phyloP scores from a whole-genome alignment of 1,139 yeast species.

The Pichia terricola region DNA sequence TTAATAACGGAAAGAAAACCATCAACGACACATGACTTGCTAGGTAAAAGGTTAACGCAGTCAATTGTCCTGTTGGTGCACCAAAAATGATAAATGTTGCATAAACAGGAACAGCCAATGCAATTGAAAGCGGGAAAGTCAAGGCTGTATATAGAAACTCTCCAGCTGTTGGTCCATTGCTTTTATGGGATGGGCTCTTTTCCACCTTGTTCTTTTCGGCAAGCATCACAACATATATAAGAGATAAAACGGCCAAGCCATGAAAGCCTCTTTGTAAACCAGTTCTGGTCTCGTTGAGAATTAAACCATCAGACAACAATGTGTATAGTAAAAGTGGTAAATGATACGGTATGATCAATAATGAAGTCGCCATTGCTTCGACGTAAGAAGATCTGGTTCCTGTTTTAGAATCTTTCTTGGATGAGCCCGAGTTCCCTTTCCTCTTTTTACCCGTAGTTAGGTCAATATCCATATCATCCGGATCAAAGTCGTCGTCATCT shows the following conservation, averaged over 20 bases:
- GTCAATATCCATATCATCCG: constrained; percentile 12
- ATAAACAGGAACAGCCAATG: constrained; percentile 45
- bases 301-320: constrained; percentile 19
- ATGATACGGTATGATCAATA: constrained; percentile 40
- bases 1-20: constrained; percentile 54
- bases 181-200: constrained; percentile 7
- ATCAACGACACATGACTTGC: constrained; percentile 59
- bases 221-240: constrained; percentile 12
- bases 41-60: constrained; percentile 52
- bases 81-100: constrained; percentile 61
- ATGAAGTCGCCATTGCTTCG: constrained; percentile 19
- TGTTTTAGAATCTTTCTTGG: too few relatives aligned
- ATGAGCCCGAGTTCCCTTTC: not conserved
- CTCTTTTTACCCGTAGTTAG: constrained; percentile 11
- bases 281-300: constrained; percentile 8
- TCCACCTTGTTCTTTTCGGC: constrained; percentile 10
- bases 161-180: constrained; percentile 17
- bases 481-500: constrained; percentile 10
- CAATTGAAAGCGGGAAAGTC: constrained; percentile 30
- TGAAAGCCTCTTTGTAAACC: constrained; percentile 11
- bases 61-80: constrained; percentile 60
- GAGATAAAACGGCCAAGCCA: constrained; percentile 7
- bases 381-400: not conserved
- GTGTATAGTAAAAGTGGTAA: constrained; percentile 27
- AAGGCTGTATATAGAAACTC: constrained; percentile 20